Evolutionary conservation across 352 stramenopile genomes (phyloP).

Genomic region (Globisporangium acanthophoron): DNA sequence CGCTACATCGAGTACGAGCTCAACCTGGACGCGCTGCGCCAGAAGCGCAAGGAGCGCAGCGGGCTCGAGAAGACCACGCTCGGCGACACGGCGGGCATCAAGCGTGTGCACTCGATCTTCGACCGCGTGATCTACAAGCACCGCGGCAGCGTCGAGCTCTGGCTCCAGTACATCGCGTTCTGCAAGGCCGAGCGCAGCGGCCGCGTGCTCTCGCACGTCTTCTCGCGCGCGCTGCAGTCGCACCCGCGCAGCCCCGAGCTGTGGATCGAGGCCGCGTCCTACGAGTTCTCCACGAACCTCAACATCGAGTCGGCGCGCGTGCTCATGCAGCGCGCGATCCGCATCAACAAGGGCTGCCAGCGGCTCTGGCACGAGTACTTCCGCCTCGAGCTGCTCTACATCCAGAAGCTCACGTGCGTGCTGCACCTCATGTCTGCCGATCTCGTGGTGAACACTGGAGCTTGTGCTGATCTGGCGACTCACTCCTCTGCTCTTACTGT

Average conservation of each 20-base stretch:
- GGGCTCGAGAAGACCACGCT: conserved; percentile 62
- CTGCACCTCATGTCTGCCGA: too few species aligned
- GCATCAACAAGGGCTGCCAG: conserved; percentile 76
- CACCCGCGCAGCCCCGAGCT: conserved; percentile 81
- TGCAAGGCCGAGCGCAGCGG: conserved; percentile 68
- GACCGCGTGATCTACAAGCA: conserved; percentile 86
- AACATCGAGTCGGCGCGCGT: conserved; percentile 85
- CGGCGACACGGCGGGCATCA: conserved; percentile 65
- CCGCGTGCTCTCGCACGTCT: conserved; percentile 71
- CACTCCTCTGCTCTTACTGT: neutral
- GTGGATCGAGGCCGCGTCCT: conserved; percentile 89
- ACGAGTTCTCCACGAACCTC: conserved; percentile 84
- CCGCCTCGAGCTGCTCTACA: conserved; percentile 86
- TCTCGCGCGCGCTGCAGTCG: conserved; percentile 82
- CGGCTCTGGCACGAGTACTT: conserved; percentile 91
- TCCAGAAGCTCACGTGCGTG: conserved; percentile 76
- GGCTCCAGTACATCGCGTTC: conserved; percentile 89
- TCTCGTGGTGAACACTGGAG: too few species aligned
- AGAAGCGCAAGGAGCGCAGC: conserved; percentile 73
- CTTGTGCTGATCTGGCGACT: neutral
- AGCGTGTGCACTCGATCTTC: conserved; percentile 82
- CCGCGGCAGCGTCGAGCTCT: conserved; percentile 84
- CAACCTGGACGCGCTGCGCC: conserved; percentile 86
- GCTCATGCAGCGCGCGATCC: conserved; percentile 91
- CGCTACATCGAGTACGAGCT: conserved; percentile 94